A percentile compares a stretch with the other conserved stretches of the same genome.
phyloP scores from a whole-genome alignment of 768 basidiomycete genomes.

The Rhizopogon vesiculosus region DNA sequence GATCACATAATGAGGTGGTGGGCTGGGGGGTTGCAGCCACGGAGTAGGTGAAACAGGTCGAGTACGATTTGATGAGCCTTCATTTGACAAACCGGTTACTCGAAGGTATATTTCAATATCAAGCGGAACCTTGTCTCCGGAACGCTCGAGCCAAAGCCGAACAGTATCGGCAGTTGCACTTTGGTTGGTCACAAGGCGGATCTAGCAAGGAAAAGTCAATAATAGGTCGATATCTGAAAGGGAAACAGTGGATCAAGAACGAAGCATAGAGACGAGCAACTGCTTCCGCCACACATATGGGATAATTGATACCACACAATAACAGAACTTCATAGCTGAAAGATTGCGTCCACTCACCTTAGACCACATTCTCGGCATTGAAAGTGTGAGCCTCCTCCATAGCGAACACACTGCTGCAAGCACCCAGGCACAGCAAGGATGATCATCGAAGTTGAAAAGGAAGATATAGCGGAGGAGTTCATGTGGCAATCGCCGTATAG shows the following conservation, averaged over 20 bases:
- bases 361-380: conserved; percentile 71
- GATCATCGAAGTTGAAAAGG: conserved; percentile 59
- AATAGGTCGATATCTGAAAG: neutral
- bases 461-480: conserved; percentile 77
- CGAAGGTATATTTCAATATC: conserved; percentile 80
- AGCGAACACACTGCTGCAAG: conserved; percentile 61
- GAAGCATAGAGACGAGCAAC: neutral
- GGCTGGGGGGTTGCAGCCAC: conserved; percentile 24
- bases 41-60: conserved; percentile 26
- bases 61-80: conserved; percentile 15
- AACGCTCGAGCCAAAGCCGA: conserved; percentile 79
- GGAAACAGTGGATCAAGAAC: neutral
- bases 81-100: conserved; percentile 30
- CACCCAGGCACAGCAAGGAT: conserved; percentile 75
- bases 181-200: conserved; percentile 68
- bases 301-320: conserved; percentile 8
- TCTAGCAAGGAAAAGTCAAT: conserved; percentile 34
- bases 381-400: conserved; percentile 63
- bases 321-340: neutral
- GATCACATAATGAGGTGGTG: conserved; percentile 37
- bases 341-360: conserved; percentile 44
- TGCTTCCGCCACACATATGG: neutral
- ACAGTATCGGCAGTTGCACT: conserved; percentile 72
- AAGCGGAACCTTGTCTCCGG: conserved; percentile 63
- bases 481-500: conserved; percentile 63